Percentiles rank a stretch among this genome's conserved stretches.
These are phyloP conservation scores for Saxophila tyrrhenica DNA, from an alignment of 495 filamentous ascomycete species.

Conservation along the genomic window DNA sequence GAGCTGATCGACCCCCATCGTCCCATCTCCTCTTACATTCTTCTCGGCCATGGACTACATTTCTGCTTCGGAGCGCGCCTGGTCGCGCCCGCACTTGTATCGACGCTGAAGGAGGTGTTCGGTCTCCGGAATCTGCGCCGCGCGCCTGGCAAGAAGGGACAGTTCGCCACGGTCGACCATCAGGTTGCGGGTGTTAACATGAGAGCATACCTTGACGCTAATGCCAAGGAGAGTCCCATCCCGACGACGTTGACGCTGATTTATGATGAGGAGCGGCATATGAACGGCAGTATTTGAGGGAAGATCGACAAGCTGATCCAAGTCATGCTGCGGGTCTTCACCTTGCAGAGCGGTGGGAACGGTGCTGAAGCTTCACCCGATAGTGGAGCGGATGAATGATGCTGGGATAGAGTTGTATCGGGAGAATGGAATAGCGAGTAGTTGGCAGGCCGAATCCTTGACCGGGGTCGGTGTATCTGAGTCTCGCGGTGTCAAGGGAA, in stretches of 20 bases:
- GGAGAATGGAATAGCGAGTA: no score
- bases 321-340: no score
- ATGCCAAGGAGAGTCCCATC: slow-evolving; percentile 29
- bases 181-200: slow-evolving; percentile 31
- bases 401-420: no score
- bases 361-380: no score
- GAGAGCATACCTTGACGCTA: slow-evolving; percentile 32
- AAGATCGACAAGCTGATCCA: no score
- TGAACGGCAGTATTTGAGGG: not conserved
- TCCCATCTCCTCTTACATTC: slow-evolving; percentile 12
- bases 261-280: slow-evolving; percentile 26
- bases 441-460: no score
- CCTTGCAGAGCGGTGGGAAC: no score
- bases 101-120: slow-evolving; percentile 27
- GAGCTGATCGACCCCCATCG: slow-evolving; percentile 22
- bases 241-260: slow-evolving; percentile 30
- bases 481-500: no score
- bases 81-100: slow-evolving; percentile 21
- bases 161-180: slow-evolving; percentile 26
- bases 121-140: slow-evolving; percentile 23
- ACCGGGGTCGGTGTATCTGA: no score
- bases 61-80: slow-evolving; percentile 6
- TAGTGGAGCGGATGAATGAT: no score
- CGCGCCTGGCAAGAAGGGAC: slow-evolving; percentile 20
- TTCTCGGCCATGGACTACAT: slow-evolving; percentile 17